Evolutionary conservation across 2,329 filamentous ascomycete species (phyloP), one percentile per base, ranked within the genome.

Genomic region (Fusarium praegraminearum): DNA sequence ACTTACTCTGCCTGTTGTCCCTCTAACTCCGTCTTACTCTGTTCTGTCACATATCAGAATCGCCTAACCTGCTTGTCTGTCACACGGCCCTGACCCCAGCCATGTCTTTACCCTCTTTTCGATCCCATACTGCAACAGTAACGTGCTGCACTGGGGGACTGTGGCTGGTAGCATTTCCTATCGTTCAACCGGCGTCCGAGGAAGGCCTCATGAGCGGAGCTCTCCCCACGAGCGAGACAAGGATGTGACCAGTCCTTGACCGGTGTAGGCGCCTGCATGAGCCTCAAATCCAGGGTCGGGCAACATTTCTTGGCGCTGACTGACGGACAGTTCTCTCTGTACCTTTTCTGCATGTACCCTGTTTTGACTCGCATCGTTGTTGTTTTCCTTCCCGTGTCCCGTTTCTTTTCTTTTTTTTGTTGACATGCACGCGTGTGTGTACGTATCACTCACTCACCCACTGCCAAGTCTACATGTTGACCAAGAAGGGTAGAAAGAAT

Each of bases 201-300:
- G 58, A 70, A 51, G 67, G 45, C 62, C 67, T 70, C 67, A 70
- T 43, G 57, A 54, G 67, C 46, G 67, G 67, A 59, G 56, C 63
- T 61, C 26, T n/a, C 8, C 20, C 24, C 20, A 24, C 28, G 26
- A 26, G 24, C 16, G 46, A 57, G 32, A 45, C 32, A 60, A 45
- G 61, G 55, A 53, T 66, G 47, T 22, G 53, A 51, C 40, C 50
- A 56, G 47, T 22, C 22, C 33, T 52, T 43, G 24, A 70, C 67
- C 67, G 66, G 67, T 69, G 67, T 38, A 66, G 46, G 30, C 41
- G n/a, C 38, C 32, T 67, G 66, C 67, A 69, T 69, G 57, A 67
- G 67, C 51, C 66, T 70, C 55, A 69, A 49, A 54, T 28, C 35
- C 56, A 56, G 66, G 36, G 49, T 33, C 28, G 44, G 46, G 16